phyloP scores from a whole-genome alignment of 2,329 filamentous ascomycete genomes.

The Talaromyces sp. region DNA sequence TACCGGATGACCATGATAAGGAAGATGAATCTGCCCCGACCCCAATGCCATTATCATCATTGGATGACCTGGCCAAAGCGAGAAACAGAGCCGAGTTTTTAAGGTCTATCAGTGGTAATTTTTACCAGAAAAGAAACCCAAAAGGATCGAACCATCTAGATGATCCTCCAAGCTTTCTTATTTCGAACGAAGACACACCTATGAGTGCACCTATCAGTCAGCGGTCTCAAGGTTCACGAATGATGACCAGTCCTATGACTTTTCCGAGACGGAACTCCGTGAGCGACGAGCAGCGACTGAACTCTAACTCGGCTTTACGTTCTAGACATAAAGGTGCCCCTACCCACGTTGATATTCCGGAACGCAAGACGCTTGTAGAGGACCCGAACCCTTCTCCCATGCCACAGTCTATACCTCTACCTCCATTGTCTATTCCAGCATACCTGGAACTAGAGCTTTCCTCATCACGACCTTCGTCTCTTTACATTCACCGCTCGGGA shows the following conservation, averaged over 20 bases:
- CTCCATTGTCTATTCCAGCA: slow-evolving; percentile 62
- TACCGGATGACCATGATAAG: slow-evolving; percentile 23
- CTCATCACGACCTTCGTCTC: slow-evolving; percentile 58
- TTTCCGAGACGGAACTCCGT: slow-evolving; percentile 33
- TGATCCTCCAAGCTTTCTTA: slow-evolving; percentile 26
- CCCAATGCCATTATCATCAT: slow-evolving; percentile 23
- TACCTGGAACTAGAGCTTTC: slow-evolving; percentile 66
- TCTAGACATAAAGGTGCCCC: slow-evolving; percentile 34
- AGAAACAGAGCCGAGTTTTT: slow-evolving; percentile 27
- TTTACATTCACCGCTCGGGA: slow-evolving; percentile 62
- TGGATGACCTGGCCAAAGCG: slow-evolving; percentile 28
- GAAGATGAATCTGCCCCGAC: slow-evolving; percentile 4
- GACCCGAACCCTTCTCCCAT: slow-evolving; percentile 48
- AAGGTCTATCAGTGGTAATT: slow-evolving; percentile 22
- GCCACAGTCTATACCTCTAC: slow-evolving; percentile 57
- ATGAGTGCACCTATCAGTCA: slow-evolving; percentile 29
- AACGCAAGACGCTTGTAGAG: slow-evolving; percentile 26
- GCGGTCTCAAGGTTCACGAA: slow-evolving; percentile 34
- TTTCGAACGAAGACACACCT: slow-evolving; percentile 23
- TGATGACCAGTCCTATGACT: slow-evolving; percentile 33
- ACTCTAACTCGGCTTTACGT: slow-evolving; percentile 36
- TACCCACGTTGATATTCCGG: slow-evolving; percentile 35
- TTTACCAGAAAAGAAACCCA: slow-evolving; percentile 15
- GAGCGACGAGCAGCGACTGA: slow-evolving; percentile 33
- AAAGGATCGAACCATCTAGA: slow-evolving; percentile 25